A percentile compares a stretch with the other conserved stretches of the same genome.
Conservation (phyloP, 1,139 yeast genomes). For the Yamadazyma kanchanaburiensis region DNA sequence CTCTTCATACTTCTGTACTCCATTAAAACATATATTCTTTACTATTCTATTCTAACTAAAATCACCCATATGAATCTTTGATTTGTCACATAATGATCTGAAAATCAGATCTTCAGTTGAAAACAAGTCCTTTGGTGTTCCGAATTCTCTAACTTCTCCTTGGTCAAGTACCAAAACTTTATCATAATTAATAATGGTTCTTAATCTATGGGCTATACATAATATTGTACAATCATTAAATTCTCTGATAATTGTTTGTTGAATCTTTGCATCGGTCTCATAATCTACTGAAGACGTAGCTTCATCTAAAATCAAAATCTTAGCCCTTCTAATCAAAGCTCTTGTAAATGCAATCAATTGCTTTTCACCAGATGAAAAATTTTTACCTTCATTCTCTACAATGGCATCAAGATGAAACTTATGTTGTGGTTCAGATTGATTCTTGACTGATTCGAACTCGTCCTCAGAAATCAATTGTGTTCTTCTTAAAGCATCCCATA, state of each 20-base stretch:
- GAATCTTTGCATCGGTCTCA: conserved; percentile 71
- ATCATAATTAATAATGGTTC: conserved; percentile 24
- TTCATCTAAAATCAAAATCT: conserved; percentile 70
- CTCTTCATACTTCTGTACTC: no score
- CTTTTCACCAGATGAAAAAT: conserved; percentile 75
- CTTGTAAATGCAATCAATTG: conserved; percentile 74
- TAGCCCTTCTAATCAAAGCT: conserved; percentile 68
- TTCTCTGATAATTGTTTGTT: conserved; percentile 18
- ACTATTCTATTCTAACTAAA: no score
- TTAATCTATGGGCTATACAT: conserved; percentile 15
- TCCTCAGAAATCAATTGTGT: conserved; percentile 38
- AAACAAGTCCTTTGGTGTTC: conserved; percentile 44
- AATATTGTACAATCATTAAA: conserved; percentile 14
- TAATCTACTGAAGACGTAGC: conserved; percentile 84
- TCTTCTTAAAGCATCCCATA: conserved; percentile 45
- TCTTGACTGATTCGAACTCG: conserved; percentile 20
- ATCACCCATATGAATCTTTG: conserved; percentile 17
- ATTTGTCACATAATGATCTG: conserved; percentile 38
- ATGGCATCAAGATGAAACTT: conserved; percentile 65
- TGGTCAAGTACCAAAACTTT: conserved; percentile 50
- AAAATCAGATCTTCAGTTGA: conserved; percentile 29
- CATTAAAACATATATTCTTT: not conserved
- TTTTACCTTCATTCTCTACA: conserved; percentile 73
- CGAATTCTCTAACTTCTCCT: conserved; percentile 47
- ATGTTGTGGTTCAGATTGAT: conserved; percentile 21